Evolutionary conservation across 768 basidiomycete species (phyloP), one percentile per base, ranked within the genome.

Genomic region (Pleurotus tuoliensis): DNA sequence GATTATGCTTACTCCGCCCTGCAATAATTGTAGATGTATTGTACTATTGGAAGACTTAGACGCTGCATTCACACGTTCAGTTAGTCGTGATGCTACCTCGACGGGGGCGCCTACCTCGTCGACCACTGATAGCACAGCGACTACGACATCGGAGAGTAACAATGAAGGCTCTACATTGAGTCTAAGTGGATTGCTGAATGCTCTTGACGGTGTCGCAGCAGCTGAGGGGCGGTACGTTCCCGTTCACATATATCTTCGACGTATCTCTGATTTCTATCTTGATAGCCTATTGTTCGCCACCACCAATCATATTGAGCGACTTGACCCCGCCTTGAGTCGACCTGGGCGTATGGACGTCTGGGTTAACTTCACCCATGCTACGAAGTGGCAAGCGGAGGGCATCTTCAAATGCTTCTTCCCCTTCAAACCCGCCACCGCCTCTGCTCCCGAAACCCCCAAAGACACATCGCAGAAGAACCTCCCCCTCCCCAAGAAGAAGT

Each of bases 331-430:
- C 3, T 79, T 95, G 37, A 90, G 85, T 68, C 83, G 92, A 18
- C 90, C 93, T 25, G 94, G 94, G 57, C 88, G 90, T 46, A 92
- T 92, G 89, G 92, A 93, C 64, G 87, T 95, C 13, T 93, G 91
- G 91, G 81, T 94, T 40, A 91, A 92, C 74, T 94, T 94, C 72
- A 87, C 88, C 51, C 87, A 94, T 65, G 91, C 92, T 4, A 92
- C 90, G 6, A 93, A 91, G 69, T 93, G 90, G 90, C 92, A 94
- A 66, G 92, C 92, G 12, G 91, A 92, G 70, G 91, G 90, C 51
- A 90, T 94, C 67, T 94, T 92, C 83, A 92, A 92, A 69, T 92
- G 90, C 70, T 94, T 94, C 84, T 94, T 94, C 86, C 91, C 92
- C 3, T 86, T 70, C 70, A 84, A 76, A 61, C 73, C 80, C 2